These are phyloP conservation scores for Candida multigemmis DNA, from an alignment of 805 yeast species.

Conservation along the genomic window DNA sequence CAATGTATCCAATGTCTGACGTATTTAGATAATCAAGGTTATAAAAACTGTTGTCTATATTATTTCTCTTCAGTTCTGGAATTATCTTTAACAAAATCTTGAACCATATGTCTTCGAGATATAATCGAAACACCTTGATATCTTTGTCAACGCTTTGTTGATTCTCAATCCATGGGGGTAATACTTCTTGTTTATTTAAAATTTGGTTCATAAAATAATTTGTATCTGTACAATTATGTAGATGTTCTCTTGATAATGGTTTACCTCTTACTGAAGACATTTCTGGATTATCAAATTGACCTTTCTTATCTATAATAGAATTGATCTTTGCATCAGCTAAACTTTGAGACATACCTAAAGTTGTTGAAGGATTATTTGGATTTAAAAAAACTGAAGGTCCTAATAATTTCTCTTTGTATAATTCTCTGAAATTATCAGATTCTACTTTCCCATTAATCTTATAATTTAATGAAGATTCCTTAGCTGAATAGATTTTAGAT, in stretches of 20 bases:
- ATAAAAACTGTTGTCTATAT: slow-evolving; percentile 2
- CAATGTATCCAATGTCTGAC: slow-evolving; percentile 8
- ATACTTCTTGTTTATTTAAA: slow-evolving; percentile 62
- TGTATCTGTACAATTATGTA: slow-evolving; percentile 54
- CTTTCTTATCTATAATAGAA: slow-evolving; percentile 53
- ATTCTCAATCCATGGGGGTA: slow-evolving; percentile 89
- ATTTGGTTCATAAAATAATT: slow-evolving; percentile 73
- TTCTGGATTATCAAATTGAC: slow-evolving; percentile 53
- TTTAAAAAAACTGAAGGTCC: slow-evolving; percentile 46
- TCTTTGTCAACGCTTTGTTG: slow-evolving; percentile 57
- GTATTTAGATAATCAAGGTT: background rate
- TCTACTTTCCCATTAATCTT: slow-evolving; percentile 27
- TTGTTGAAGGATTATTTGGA: slow-evolving; percentile 29
- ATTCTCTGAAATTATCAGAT: slow-evolving; percentile 45
- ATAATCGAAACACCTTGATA: slow-evolving; percentile 37
- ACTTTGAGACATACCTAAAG: slow-evolving; percentile 48
- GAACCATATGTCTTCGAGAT: slow-evolving; percentile 17
- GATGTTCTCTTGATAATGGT: slow-evolving; percentile 42
- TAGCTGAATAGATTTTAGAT: slow-evolving; percentile 42
- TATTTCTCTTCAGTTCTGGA: slow-evolving; percentile 1
- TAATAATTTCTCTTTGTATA: slow-evolving; percentile 55
- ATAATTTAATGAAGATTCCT: slow-evolving; percentile 61
- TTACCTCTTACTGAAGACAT: slow-evolving; percentile 47
- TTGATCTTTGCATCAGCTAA: slow-evolving; percentile 71
- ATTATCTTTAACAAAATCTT: background rate